Evolutionary conservation across 1,139 yeast species (phyloP).

Genomic region (Yamadazyma pseudoaaseri): DNA sequence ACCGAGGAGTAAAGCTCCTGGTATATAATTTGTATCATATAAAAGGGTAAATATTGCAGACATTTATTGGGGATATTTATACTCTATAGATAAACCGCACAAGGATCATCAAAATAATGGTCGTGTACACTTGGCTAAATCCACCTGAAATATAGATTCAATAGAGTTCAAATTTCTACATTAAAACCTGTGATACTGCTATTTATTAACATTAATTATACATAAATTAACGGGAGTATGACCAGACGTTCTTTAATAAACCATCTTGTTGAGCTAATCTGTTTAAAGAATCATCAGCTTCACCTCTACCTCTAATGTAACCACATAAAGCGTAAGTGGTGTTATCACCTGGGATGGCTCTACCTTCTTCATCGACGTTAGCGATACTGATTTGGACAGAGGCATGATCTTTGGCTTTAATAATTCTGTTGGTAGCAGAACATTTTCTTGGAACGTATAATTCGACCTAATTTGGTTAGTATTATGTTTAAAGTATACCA

Average conservation of each 20-base stretch:
- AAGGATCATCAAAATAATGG: too few species aligned
- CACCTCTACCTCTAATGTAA: conserved; percentile 77
- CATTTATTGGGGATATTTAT: neutral
- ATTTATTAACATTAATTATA: conserved; percentile 22
- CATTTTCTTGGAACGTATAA: conserved; percentile 99
- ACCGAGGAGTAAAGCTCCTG: conserved; percentile 74
- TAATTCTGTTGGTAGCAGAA: conserved; percentile 99
- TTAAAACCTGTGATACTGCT: neutral
- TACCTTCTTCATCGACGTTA: conserved; percentile 86
- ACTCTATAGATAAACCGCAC: neutral
- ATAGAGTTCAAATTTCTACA: neutral
- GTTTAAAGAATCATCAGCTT: conserved; percentile 98
- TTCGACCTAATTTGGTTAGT: conserved; percentile 73
- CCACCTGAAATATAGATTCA: neutral
- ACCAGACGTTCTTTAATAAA: conserved; percentile 97
- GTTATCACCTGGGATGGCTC: conserved; percentile 88
- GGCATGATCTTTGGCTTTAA: conserved; percentile 99
- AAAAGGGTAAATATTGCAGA: conserved; percentile 66
- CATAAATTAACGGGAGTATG: conserved; percentile 89
- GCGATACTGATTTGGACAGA: conserved; percentile 78
- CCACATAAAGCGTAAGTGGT: conserved; percentile 97
- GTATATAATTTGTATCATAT: conserved; percentile 63
- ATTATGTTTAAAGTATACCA: conserved; percentile 10
- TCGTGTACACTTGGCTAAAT: too few species aligned
- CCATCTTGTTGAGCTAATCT: conserved; percentile 99